Evolutionary conservation across 1,284 basidiomycete genomes (phyloP).

Genomic region (Lignosus rhinocerotis): DNA sequence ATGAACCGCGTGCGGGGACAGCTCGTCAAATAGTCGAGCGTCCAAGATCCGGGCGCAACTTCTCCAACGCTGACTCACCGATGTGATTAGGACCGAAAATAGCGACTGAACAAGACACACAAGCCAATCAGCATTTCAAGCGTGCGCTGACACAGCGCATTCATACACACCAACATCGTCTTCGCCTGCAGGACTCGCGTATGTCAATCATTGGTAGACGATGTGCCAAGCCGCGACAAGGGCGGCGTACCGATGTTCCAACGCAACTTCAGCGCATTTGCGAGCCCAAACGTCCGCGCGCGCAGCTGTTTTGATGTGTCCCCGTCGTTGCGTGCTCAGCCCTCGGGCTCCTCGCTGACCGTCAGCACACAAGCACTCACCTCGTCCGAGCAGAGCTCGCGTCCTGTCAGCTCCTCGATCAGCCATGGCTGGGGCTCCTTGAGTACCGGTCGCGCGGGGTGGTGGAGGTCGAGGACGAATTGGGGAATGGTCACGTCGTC

Average conservation of each 20-base stretch:
- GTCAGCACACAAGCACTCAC: constrained; percentile 35
- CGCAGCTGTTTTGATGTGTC: constrained; percentile 18
- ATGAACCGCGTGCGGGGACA: not conserved
- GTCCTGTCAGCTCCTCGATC: constrained; percentile 61
- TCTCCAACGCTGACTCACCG: constrained; percentile 15
- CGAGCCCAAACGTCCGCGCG: constrained; percentile 25
- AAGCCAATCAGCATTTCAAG: not conserved
- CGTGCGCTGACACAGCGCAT: not conserved
- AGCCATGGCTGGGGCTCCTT: constrained; percentile 44
- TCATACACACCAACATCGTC: constrained; percentile 24
- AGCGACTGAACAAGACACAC: constrained; percentile 26
- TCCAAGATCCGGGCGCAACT: not conserved
- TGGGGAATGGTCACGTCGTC: constrained; percentile 71
- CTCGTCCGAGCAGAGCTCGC: constrained; percentile 49
- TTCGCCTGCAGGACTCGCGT: constrained; percentile 13
- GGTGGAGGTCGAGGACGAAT: constrained; percentile 62
- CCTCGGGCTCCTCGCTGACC: not conserved
- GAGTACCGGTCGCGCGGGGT: constrained; percentile 47
- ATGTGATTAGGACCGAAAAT: constrained; percentile 39
- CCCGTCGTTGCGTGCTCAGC: not conserved
- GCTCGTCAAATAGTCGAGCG: too few relatives aligned
- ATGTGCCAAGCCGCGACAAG: not conserved
- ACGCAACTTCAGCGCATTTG: constrained; percentile 23
- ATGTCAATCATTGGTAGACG: not conserved
- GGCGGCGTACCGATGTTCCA: constrained; percentile 25